Evolutionary conservation across 768 basidiomycete species (phyloP), one percentile per base, ranked within the genome.

Genomic region (Coprinopsis sp.): DNA sequence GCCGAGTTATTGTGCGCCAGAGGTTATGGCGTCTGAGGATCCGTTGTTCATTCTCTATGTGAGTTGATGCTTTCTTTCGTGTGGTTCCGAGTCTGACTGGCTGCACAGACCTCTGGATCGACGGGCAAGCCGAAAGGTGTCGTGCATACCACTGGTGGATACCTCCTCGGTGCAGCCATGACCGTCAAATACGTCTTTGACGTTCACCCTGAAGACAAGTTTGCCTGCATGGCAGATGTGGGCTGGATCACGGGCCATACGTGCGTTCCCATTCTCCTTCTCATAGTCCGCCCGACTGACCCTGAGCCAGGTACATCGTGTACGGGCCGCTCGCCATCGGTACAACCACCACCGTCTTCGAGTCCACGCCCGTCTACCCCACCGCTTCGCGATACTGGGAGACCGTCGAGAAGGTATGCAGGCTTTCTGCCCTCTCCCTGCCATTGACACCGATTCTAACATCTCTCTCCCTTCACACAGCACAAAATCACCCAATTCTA

Each of bases 171-270:
- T 55, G 92, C 91, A 0, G 82, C 91, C 1, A 61, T 97, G 49
- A 94, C 95, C 21, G 82, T 96, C 65, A 96, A 97, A 70, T 97
- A 95, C 64, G 91, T 96, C 52, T 99, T 97, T 61, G 95, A 99
- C 63, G 81, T 97, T 18, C 95, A 99, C 65, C 83, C 87, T n/a
- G 92, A 89, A 50, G 95, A 97, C 70, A 83, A 77, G 55, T 97
- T 94, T 64, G 96, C 85, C 1, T 98, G 95, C 73, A 93, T 97
- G 94, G 95, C 95, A 47, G 95, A 99, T 61, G 78, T 99, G 43
- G 95, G 95, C 57, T 98, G 95, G 95, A 95, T 98, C 70, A 98
- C 95, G 2, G 94, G 94, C 14, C 92, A 96, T 69, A 89, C 88
- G 69, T 89, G 55, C 46, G 72, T 61, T 11, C 37, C 41, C 28